Evolutionary conservation across 495 filamentous ascomycete genomes (phyloP).

Genomic region (Evernia prunastri): DNA sequence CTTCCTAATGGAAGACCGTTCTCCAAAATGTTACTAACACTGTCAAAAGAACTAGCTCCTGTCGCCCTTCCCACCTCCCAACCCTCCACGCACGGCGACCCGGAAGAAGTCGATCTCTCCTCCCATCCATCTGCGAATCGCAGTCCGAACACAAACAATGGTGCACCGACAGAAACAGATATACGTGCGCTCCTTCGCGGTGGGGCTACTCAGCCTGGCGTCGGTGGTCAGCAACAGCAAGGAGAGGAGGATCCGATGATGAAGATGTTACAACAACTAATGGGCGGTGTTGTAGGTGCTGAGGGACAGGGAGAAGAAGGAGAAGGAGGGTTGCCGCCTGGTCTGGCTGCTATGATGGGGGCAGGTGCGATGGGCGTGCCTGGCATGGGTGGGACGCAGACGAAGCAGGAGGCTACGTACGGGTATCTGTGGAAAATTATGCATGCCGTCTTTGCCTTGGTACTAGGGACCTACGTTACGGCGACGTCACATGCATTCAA

Average conservation of each 20-base stretch:
- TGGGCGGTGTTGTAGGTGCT: slow-evolving; percentile 41
- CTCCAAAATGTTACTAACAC: slow-evolving; percentile 19
- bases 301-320: slow-evolving; percentile 25
- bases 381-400: slow-evolving; percentile 32
- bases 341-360: slow-evolving; percentile 34
- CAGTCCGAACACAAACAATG: slow-evolving; percentile 8
- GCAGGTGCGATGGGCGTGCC: slow-evolving; percentile 23
- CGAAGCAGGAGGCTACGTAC: slow-evolving; percentile 22
- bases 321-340: slow-evolving; percentile 32
- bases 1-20: slow-evolving; percentile 30
- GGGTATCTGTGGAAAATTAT: slow-evolving; percentile 65
- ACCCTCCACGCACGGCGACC: slow-evolving; percentile 44
- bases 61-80: slow-evolving; percentile 12
- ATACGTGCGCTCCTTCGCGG: slow-evolving; percentile 41
- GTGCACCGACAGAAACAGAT: slow-evolving; percentile 24
- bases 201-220: slow-evolving; percentile 30
- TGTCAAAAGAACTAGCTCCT: slow-evolving; percentile 30
- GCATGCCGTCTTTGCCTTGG: slow-evolving; percentile 66
- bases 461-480: slow-evolving; percentile 64
- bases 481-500: slow-evolving; percentile 55
- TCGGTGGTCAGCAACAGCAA: slow-evolving; percentile 32
- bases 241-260: slow-evolving; percentile 53
- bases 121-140: slow-evolving; percentile 47
- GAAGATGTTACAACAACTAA: slow-evolving; percentile 54
- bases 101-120: slow-evolving; percentile 70